Base-by-base conservation (phyloP, 2,329 filamentous ascomycete species). In the Botryotinia convoluta region DNA sequence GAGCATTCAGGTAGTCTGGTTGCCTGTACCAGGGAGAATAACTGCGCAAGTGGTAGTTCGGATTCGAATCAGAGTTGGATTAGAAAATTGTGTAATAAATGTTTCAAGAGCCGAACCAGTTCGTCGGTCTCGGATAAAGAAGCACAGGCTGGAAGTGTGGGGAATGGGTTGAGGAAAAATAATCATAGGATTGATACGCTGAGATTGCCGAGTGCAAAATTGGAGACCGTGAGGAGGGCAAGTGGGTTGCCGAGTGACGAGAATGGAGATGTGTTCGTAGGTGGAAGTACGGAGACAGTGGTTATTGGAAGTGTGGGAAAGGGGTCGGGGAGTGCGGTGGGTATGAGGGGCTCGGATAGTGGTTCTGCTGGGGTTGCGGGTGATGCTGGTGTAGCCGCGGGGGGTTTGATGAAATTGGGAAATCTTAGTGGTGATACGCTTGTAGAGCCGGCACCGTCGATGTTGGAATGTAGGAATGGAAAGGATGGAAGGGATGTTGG, bases 171-270 rank as follows among this genome's bases (percentile, higher is more conserved):
- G 22, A 62, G 22, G 26, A 62, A n/a, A 5, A 39, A 9, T 39
- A 39, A n/a, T 62, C 60, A 62, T n/a, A 62, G 71, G 8, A 69
- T 73, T 35, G 64, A 68, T n/a, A 62, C 71, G n/a, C 44, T 73
- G 16, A 57, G 51, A 42, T 62, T 73, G 29, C 71, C 71, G 7
- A 67, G 39, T 20, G 35, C 54, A 4, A 39, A 45, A 14, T 44
- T 73, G n/a, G 54, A 29, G 22, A 73, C 64, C 10, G 71, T 72
- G 1, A 48, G 71, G 35, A 69, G 65, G 57, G 54, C 64, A 29
- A 69, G 26, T 39, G 71, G 71, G 4, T 42, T 72, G 14, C 32
- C 26, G 8, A 45, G 69, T 42, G 10, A 37, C 29, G 45, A 42
- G 39, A 35, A 57, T 64, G 54, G 69, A 5, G 14, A 22, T 51